Percentiles rank a stretch among this genome's conserved stretches.
Evolutionary conservation across 2,329 filamentous ascomycete genomes (phyloP).

Genomic region (Cercospora sesami): DNA sequence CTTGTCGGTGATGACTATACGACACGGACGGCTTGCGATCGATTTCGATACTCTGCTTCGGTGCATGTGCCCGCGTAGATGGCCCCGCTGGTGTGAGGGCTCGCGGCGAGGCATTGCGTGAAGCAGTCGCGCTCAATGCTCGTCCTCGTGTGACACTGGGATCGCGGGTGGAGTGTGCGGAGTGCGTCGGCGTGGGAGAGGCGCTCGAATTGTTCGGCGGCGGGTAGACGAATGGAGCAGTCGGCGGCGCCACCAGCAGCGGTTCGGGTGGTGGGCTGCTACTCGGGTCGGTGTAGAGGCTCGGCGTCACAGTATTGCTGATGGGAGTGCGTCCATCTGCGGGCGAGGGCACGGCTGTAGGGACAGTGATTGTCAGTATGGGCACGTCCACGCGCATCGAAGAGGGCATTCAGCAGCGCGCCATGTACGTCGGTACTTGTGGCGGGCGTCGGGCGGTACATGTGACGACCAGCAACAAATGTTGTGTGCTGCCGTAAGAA

Average conservation of each 20-base stretch:
- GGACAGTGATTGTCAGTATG: constrained; percentile 31
- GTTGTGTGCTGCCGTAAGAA: neutral
- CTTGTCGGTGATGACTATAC: constrained; percentile 91
- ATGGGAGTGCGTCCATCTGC: constrained; percentile 30
- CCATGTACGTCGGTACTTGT: constrained; percentile 10
- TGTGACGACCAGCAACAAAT: constrained; percentile 1
- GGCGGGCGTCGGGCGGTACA: constrained; percentile 4
- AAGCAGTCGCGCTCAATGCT: constrained; percentile 46
- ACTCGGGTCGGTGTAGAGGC: constrained; percentile 27
- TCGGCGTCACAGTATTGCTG: constrained; percentile 21
- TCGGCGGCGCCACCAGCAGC: constrained; percentile 36
- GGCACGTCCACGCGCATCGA: constrained; percentile 18
- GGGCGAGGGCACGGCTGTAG: constrained; percentile 33
- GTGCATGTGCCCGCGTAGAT: constrained; percentile 39
- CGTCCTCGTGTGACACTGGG: constrained; percentile 49
- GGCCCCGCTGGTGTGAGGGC: constrained; percentile 45
- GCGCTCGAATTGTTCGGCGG: constrained; percentile 17
- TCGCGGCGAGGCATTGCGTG: constrained; percentile 46
- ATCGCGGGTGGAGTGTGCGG: constrained; percentile 39
- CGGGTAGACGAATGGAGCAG: constrained; percentile 24
- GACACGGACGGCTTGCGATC: constrained; percentile 56
- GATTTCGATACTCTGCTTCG: constrained; percentile 39
- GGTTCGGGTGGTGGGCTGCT: constrained; percentile 38
- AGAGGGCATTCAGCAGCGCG: constrained; percentile 7
- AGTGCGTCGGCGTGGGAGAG: neutral